phyloP scores from a whole-genome alignment of 495 filamentous ascomycete species.

The Geopyxis carbonaria region DNA sequence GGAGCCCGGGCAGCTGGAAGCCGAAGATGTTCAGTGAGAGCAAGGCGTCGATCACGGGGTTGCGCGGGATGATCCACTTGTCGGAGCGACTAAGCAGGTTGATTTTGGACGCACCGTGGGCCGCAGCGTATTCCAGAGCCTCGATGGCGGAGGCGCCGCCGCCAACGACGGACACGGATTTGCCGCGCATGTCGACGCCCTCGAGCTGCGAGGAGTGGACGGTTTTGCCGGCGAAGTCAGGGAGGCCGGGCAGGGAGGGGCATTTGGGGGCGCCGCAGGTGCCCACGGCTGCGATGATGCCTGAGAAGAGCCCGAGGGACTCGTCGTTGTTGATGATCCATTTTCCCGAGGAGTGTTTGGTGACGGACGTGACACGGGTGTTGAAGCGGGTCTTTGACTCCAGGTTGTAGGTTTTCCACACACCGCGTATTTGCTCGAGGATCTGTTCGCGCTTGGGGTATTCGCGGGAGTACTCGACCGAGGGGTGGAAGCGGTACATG shows the following conservation, averaged over 20 bases:
- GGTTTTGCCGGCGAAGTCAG: constrained; percentile 48
- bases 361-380: constrained; percentile 47
- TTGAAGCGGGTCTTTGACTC: constrained; percentile 54
- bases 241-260: constrained; percentile 46
- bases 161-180: constrained; percentile 58
- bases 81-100: constrained; percentile 61
- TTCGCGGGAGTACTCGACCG: constrained; percentile 50
- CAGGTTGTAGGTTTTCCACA: constrained; percentile 64
- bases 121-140: constrained; percentile 61
- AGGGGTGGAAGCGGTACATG: constrained; percentile 81
- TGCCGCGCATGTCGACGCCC: constrained; percentile 50
- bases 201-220: constrained; percentile 60
- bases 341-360: constrained; percentile 46
- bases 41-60: constrained; percentile 53
- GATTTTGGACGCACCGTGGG: constrained; percentile 46
- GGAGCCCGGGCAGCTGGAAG: constrained; percentile 46
- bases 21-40: constrained; percentile 66
- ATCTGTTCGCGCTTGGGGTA: constrained; percentile 64
- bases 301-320: constrained; percentile 46
- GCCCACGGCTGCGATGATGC: constrained; percentile 58
- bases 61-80: constrained; percentile 81
- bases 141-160: constrained; percentile 72
- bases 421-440: constrained; percentile 45
- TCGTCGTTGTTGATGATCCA: constrained; percentile 57
- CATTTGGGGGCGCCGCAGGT: constrained; percentile 65